Percentiles rank a stretch among this genome's conserved stretches.
These are phyloP conservation scores for Fraxinus anomala DNA, from an alignment of 257 asterid species.

Conservation along the genomic window DNA sequence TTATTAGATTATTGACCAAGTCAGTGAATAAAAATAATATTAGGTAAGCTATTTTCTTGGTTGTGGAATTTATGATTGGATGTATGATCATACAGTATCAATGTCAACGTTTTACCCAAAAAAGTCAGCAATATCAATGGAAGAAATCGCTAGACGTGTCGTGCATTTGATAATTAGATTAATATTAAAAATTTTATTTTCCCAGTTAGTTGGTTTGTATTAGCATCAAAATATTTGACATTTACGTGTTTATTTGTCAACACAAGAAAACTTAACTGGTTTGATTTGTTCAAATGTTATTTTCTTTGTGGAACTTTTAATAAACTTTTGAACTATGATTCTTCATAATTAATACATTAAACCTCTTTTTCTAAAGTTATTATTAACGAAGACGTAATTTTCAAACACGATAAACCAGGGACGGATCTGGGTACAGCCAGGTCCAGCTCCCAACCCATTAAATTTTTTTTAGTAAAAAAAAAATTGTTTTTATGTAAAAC, in stretches of 20 bases:
- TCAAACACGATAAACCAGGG: no score
- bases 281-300: not conserved
- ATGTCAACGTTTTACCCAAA: not conserved
- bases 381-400: no score
- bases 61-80: not conserved
- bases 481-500: no score
- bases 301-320: not conserved
- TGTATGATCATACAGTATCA: not conserved
- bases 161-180: constrained; percentile 8
- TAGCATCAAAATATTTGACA: constrained; percentile 28
- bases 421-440: no score
- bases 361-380: not conserved
- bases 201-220: not conserved
- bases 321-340: not conserved
- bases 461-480: no score
- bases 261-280: not conserved
- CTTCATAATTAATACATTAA: not conserved
- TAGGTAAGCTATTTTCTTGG: not conserved
- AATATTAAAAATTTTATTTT: not conserved
- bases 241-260: not conserved
- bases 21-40: not conserved
- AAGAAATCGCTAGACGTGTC: not conserved
- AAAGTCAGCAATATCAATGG: not conserved
- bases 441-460: no score
- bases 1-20: not conserved